A percentile compares a stretch with the other conserved stretches of the same genome.
Evolutionary conservation across 2,329 filamentous ascomycete genomes (phyloP).

Genomic region (Myotisia sp.): DNA sequence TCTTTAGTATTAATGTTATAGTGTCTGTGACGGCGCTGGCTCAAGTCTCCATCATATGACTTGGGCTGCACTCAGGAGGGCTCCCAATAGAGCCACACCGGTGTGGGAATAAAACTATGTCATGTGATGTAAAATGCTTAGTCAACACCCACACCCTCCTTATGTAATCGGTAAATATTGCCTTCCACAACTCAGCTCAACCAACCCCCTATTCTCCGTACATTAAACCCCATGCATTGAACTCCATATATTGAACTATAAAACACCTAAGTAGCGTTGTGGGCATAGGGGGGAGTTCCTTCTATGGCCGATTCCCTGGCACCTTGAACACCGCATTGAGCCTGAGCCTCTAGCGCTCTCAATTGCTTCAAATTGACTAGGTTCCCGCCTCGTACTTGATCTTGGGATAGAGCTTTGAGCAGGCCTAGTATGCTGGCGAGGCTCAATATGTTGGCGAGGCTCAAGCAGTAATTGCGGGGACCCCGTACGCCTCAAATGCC

Average conservation of each 20-base stretch:
- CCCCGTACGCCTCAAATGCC: not conserved
- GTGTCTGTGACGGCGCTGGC: too few species aligned
- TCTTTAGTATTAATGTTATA: too few species aligned
- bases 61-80: too few species aligned
- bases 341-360: not conserved
- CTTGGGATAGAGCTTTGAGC: not conserved
- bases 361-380: not conserved
- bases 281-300: not conserved
- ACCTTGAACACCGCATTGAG: not conserved
- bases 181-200: not conserved
- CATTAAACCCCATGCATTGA: too few species aligned
- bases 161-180: too few species aligned
- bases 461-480: not conserved
- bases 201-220: not conserved
- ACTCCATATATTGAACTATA: not conserved
- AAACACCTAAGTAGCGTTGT: slow-evolving; percentile 1
- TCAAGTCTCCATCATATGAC: too few species aligned
- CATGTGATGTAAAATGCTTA: too few species aligned
- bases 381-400: not conserved
- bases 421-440: not conserved
- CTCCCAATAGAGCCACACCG: too few species aligned
- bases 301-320: not conserved
- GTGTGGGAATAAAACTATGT: too few species aligned
- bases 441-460: not conserved
- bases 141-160: too few species aligned